Base-by-base conservation (phyloP, 306 rosid species). In the Vigna nakashimae region DNA sequence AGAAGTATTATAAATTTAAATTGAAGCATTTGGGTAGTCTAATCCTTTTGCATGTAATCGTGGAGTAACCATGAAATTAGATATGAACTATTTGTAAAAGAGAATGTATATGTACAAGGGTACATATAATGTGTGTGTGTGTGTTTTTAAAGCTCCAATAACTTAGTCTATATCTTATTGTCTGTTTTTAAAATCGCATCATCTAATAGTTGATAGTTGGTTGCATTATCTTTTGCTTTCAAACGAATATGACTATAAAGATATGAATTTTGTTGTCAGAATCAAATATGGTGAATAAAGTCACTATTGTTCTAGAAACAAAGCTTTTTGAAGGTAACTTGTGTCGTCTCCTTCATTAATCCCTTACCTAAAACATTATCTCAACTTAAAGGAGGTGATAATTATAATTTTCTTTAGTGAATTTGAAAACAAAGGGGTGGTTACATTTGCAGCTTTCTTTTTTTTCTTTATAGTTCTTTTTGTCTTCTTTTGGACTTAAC, bases 401-500 rank as follows among this genome's bases (percentile, higher is more conserved):
- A 42, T 42, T 2, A 42, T 42, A 9, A 42, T 65, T 74, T 34
- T 45, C 34, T 71, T 75, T 45, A 79, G 66, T 43, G 62, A 52
- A 65, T 66, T 65, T 79, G 51, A 82, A 76, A 57, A 48, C 72
- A 74, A 79, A 65, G 32, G 88, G 51, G 87, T 87, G 75, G 90
- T 85, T 87, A 74, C 85, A 75, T 67, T 40, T 68, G 42, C 49
- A 45, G 26, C 79, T 18, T 13, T 46, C 24, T 77, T 80, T 76
- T 36, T 36, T 43, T 75, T 38, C 79, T 9, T 26, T 40, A 7
- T 5, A 1, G 45, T 80, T 45, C 12, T 59, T 26, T 64, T 83
- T 56, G 20, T 49, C 92, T 84, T 89, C 86, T 80, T 76, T 77
- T 63, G 62, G 45, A 91, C 86, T 88, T 49, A 81, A 89, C 65